Evolutionary conservation across 306 rosid genomes (phyloP), one percentile per base, ranked within the genome.

Genomic region (Phaseolus lunatus): DNA sequence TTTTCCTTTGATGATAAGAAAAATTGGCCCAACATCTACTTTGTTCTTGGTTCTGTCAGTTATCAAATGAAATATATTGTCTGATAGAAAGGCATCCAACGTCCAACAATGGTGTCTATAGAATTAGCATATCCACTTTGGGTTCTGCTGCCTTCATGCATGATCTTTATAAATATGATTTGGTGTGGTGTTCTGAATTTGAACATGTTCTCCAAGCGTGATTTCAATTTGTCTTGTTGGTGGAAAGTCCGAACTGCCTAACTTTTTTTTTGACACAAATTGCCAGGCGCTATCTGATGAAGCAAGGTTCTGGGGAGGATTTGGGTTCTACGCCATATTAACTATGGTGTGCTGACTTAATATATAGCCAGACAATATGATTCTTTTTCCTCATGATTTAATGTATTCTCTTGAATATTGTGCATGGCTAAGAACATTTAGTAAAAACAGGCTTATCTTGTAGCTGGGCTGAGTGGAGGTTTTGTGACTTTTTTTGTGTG

Each of bases 251-350:
- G 39, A 67, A 65, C 3, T 63, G 27, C 52, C 77, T 77, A 75
- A 79, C 27, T 39, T 61, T 44, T 44, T 84, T 41, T 79, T 26
- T 76, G 58, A 80, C 29, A 53, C 77, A 50, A 88, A 81, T 70
- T 82, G 81, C 89, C 90, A 96, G 99, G 91, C 79, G 66, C 75
- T 86, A 75, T 85, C 85, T 39, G 92, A 89, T 77, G 98, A 91
- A 86, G 96, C 97, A 56, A 87, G 93, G 81, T 96, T 96, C 72
- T 96, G 97, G 97, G 98, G 99, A 82, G 93, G 97, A 67, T 92
- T 92, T 85, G 99, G 97, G 44, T 88, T 89, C 71, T 88, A 89
- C 72, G 92, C 99, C 58, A 33, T 81, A 70, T 27, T 86, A 37
- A 87, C 98, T 77, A n/a, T 79, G 94, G 99, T 96, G 75, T 62